Percentiles rank a stretch among this genome's conserved stretches.
phyloP scores from a whole-genome alignment of 2,329 filamentous ascomycete genomes.

The Allantophomopsis cytisporea region DNA sequence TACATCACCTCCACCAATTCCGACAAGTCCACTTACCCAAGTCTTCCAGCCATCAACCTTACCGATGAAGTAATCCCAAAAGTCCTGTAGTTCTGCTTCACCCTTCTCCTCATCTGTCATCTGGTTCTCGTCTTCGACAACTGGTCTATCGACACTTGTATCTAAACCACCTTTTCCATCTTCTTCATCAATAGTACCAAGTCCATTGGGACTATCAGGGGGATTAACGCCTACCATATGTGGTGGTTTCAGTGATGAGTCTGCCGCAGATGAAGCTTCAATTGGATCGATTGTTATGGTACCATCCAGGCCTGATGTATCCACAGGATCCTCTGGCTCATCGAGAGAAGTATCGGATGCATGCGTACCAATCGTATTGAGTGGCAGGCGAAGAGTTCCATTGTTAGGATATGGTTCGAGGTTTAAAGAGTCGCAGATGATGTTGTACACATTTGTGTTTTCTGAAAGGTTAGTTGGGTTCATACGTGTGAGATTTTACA shows the following conservation, averaged over 20 bases:
- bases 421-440: slow-evolving; percentile 77
- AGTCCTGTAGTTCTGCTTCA: slow-evolving; percentile 15
- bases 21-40: slow-evolving; percentile 8
- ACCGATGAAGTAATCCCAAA: slow-evolving; percentile 38
- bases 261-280: slow-evolving; percentile 13
- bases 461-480: slow-evolving; percentile 32
- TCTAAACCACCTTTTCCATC: slow-evolving; percentile 3
- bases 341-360: slow-evolving; percentile 31
- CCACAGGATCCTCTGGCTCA: slow-evolving; percentile 36
- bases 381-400: slow-evolving; percentile 65
- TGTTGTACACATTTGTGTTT: slow-evolving; percentile 92
- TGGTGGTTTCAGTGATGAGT: slow-evolving; percentile 12
- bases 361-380: slow-evolving; percentile 33
- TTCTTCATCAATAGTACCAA: slow-evolving; percentile 4
- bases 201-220: slow-evolving; percentile 5
- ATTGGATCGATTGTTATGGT: slow-evolving; percentile 15
- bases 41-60: slow-evolving; percentile 26
- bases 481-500: slow-evolving; percentile 1
- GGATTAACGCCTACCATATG: slow-evolving; percentile 14
- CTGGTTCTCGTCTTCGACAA: slow-evolving; percentile 10
- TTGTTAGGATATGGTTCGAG: slow-evolving; percentile 69
- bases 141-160: slow-evolving; percentile 9
- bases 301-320: slow-evolving; percentile 5
- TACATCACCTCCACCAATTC: neutral
- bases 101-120: slow-evolving; percentile 9